These are phyloP conservation scores for Heliosperma pusillum DNA, from an alignment of 148 eudicot species.

Conservation along the genomic window DNA sequence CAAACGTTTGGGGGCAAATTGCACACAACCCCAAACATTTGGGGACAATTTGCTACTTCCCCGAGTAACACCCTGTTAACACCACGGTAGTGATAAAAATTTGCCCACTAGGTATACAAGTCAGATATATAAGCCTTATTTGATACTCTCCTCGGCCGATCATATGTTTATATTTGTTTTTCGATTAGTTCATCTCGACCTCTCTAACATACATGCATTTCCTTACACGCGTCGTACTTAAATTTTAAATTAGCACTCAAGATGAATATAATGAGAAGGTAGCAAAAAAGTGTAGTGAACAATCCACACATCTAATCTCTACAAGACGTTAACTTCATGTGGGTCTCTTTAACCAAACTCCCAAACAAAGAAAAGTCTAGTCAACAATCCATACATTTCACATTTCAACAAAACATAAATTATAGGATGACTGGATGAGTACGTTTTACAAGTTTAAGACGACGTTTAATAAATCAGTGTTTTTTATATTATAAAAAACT, in stretches of 20 bases:
- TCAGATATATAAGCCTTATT: not conserved
- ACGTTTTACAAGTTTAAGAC: no score
- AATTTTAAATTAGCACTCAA: not conserved
- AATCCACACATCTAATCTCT: not conserved
- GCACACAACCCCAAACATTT: no score
- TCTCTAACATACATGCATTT: not conserved
- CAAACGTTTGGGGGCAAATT: no score
- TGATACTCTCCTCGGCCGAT: not conserved
- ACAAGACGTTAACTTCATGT: not conserved
- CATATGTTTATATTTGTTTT: no score
- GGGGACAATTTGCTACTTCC: no score
- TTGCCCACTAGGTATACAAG: not conserved
- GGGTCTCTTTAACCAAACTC: not conserved
- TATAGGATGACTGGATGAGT: not conserved
- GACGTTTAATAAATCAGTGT: not conserved
- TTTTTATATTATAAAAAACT: no score
- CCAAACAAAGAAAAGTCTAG: not conserved
- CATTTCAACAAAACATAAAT: slow-evolving; percentile 2
- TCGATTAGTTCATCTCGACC: no score
- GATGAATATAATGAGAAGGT: not conserved
- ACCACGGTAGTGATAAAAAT: not conserved
- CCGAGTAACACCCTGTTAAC: slow-evolving; percentile 1
- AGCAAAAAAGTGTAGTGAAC: not conserved
- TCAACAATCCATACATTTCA: not conserved
- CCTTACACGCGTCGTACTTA: not conserved